Evolutionary conservation across 257 asterid species (phyloP), one percentile per base, ranked within the genome.

Genomic region (Vinca minor): DNA sequence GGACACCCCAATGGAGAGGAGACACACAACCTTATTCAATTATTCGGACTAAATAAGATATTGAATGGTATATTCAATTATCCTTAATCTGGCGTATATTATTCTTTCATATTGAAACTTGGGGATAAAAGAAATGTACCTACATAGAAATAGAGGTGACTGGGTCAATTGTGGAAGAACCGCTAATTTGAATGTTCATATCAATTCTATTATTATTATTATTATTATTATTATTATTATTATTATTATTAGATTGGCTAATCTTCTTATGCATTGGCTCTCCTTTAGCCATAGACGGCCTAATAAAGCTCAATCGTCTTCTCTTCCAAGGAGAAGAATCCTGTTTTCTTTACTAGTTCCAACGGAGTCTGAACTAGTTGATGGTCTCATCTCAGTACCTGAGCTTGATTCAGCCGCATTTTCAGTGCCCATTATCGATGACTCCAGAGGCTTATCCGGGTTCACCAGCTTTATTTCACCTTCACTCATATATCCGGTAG

Each of bases 251-350:
- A 25, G 46, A 57, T 48, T 62, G 26, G 59, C 64, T 62, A 31
- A 48, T 62, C 32, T 69, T 76, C 29, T 77, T 66, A 41, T 70
- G 69, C 3, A 54, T 35, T 17, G 76, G 67, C n/a, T n/a, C n/a
- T n/a, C n/a, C n/a, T n/a, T n/a, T n/a, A n/a, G n/a, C n/a, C n/a
- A n/a, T n/a, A 0, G 76, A 70, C 29, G 81, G 78, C 59, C 74
- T 83, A 34, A 85, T n/a, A n/a, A n/a, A 69, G 71, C 90, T 82
- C 69, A 86, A 78, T 26, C 82, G 71, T 42, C 75, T 72, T 28
- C 75, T 81, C 71, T 77, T 86, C 91, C 91, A 81, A 15, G 12
- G 86, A 73, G 59, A 88, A 84, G 73, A 87, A 77, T 8, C 84
- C 79, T 25, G 59, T 69, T 64, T 78, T 88, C 76, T 79, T 83